Evolutionary conservation across 1,284 basidiomycete species (phyloP).

Genomic region (Cryptococcus sp.): DNA sequence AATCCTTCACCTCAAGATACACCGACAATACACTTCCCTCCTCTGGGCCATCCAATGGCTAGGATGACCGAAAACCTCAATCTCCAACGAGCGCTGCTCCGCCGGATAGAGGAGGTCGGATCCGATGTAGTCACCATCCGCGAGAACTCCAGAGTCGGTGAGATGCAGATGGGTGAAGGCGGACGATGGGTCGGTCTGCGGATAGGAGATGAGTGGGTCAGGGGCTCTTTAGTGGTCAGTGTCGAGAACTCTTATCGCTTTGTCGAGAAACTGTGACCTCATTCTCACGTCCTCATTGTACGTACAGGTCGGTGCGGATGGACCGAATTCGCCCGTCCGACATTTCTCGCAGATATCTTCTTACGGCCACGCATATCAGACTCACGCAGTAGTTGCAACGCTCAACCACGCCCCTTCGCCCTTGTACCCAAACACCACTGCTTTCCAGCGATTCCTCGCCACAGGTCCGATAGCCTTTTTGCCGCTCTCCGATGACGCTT

Average conservation of each 20-base stretch:
- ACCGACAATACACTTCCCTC: constrained; percentile 47
- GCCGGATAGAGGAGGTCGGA: constrained; percentile 46
- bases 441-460: constrained; percentile 93
- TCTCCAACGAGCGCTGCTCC: constrained; percentile 76
- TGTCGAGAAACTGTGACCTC: not conserved
- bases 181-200: constrained; percentile 47
- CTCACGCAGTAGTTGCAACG: constrained; percentile 88
- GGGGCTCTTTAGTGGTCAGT: constrained; percentile 47
- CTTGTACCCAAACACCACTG: constrained; percentile 68
- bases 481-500: constrained; percentile 70
- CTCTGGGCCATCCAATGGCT: constrained; percentile 61
- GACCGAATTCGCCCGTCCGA: constrained; percentile 90
- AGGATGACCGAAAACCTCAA: constrained; percentile 87
- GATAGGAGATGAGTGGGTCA: constrained; percentile 46
- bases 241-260: not conserved
- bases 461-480: constrained; percentile 95
- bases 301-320: constrained; percentile 86
- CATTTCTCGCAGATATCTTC: constrained; percentile 81
- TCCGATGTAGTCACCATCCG: constrained; percentile 36
- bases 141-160: constrained; percentile 40
- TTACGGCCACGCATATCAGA: constrained; percentile 89
- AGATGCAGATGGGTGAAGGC: constrained; percentile 46
- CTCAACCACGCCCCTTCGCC: constrained; percentile 65
- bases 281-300: not conserved
- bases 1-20: constrained; percentile 53